Percentiles rank a stretch among this genome's conserved stretches.
Evolutionary conservation across 176 grass and related monocot species (phyloP).

Genomic region (Triticum monococcum): DNA sequence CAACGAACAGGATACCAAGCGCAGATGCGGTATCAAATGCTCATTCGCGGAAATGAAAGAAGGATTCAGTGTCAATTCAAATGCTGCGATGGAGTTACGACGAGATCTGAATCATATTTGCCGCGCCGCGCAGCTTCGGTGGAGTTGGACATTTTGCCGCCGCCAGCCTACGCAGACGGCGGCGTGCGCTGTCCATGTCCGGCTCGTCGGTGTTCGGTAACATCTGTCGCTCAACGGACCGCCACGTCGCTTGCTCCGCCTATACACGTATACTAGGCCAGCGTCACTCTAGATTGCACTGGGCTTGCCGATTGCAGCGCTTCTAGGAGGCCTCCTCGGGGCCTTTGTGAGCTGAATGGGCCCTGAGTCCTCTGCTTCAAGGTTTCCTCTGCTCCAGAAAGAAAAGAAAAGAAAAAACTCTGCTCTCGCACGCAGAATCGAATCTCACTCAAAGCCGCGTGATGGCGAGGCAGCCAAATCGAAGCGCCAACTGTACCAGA

Average conservation of each 20-base stretch:
- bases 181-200: not conserved
- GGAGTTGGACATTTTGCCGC: not conserved
- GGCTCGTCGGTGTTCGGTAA: not conserved
- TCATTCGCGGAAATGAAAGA: not conserved
- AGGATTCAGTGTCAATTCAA: too few relatives aligned
- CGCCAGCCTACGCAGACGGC: not conserved
- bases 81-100: not conserved
- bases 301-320: not conserved
- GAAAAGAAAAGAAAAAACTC: too few relatives aligned
- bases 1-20: not conserved
- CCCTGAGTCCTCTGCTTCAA: too few relatives aligned
- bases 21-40: not conserved
- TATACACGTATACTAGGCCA: not conserved
- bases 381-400: too few relatives aligned
- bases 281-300: not conserved
- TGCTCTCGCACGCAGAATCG: not conserved
- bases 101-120: not conserved
- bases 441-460: not conserved
- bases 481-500: too few relatives aligned
- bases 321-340: too few relatives aligned
- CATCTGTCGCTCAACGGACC: constrained; percentile 10
- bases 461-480: too few relatives aligned
- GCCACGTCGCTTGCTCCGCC: not conserved
- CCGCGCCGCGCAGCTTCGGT: not conserved
- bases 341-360: not conserved